phyloP scores from a whole-genome alignment of 129 eudicot genomes.

The Artemisia argyi region DNA sequence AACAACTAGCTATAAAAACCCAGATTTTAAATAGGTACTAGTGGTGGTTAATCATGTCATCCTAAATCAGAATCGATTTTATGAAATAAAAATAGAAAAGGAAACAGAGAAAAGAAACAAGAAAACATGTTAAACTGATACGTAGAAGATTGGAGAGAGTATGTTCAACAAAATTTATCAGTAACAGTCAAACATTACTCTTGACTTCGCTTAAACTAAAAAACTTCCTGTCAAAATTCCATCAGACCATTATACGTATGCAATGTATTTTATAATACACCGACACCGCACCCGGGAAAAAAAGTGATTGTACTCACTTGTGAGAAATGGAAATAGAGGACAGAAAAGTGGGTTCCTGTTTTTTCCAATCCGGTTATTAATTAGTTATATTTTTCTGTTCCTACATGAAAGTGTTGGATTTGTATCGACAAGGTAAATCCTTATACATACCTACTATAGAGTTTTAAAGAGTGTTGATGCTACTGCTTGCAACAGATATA shows the following conservation, averaged over 20 bases:
- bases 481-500: conserved; percentile 1
- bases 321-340: not conserved
- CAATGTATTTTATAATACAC: no score
- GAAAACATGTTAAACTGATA: not conserved
- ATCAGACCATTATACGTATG: no score
- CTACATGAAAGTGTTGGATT: not conserved
- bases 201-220: no score
- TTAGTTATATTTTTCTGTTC: not conserved
- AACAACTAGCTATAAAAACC: not conserved
- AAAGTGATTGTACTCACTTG: not conserved
- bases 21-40: not conserved
- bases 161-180: no score
- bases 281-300: not conserved
- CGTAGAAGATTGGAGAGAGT: no score
- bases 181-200: no score
- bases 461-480: not conserved
- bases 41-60: not conserved
- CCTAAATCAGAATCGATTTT: not conserved
- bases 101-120: not conserved
- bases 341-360: not conserved
- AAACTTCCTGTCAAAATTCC: no score
- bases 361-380: not conserved
- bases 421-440: not conserved
- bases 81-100: not conserved
- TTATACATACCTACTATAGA: not conserved